Conservation (phyloP, 148 eudicot genomes). For the Persicaria maculosa region DNA sequence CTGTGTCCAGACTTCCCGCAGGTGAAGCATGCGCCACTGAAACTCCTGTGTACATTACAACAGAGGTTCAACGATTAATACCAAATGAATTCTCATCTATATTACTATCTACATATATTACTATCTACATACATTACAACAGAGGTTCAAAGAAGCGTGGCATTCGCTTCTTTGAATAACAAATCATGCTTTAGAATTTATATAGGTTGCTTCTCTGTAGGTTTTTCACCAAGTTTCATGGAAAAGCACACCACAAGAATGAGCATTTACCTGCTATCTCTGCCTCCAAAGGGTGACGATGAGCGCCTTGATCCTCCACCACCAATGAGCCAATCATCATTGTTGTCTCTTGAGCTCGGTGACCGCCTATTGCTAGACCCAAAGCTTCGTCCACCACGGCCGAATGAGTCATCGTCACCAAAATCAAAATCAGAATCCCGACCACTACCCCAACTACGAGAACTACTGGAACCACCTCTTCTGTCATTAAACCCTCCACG, state of each 20-base stretch:
- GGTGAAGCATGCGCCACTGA: conserved; percentile 92
- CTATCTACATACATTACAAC: no score
- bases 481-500: conserved; percentile 24
- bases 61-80: not conserved
- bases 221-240: not conserved
- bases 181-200: no score
- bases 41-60: conserved; percentile 43
- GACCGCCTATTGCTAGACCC: conserved; percentile 49
- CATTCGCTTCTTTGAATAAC: no score
- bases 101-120: no score
- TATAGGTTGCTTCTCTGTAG: no score
- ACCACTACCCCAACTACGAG: conserved; percentile 50
- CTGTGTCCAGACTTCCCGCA: conserved; percentile 87
- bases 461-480: conserved; percentile 34
- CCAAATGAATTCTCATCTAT: not conserved
- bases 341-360: conserved; percentile 38
- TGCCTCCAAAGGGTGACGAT: conserved; percentile 55
- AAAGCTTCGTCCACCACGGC: conserved; percentile 39
- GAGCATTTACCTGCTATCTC: conserved; percentile 52
- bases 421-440: conserved; percentile 27
- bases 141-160: no score
- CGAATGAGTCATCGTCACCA: conserved; percentile 23
- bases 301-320: conserved; percentile 43
- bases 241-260: not conserved
- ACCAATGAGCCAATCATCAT: conserved; percentile 67